phyloP scores from a whole-genome alignment of 2,329 filamentous ascomycete species.

The Arthrobotrys entomopaga region DNA sequence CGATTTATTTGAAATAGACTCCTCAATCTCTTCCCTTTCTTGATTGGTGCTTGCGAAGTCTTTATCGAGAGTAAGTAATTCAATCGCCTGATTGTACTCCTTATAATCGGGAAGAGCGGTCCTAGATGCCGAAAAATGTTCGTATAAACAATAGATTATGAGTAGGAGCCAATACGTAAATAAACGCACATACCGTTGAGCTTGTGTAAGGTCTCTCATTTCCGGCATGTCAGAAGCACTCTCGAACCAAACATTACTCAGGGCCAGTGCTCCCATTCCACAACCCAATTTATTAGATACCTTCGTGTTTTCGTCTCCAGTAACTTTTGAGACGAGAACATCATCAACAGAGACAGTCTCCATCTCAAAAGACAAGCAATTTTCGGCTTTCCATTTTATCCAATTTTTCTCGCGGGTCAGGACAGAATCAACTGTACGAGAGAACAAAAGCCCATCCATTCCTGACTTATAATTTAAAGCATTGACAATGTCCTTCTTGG shows the following conservation, averaged over 20 bases:
- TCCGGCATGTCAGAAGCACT: conserved; percentile 69
- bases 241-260: conserved; percentile 78
- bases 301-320: conserved; percentile 76
- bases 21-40: conserved; percentile 67
- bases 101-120: conserved; percentile 76
- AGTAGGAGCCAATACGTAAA: conserved; percentile 36
- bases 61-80: conserved; percentile 83
- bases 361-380: conserved; percentile 85
- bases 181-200: conserved; percentile 64
- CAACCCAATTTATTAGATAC: conserved; percentile 68
- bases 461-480: conserved; percentile 84
- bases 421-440: conserved; percentile 95
- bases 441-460: conserved; percentile 88
- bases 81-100: conserved; percentile 77
- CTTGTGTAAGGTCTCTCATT: conserved; percentile 75
- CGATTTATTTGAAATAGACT: conserved; percentile 78
- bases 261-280: conserved; percentile 74
- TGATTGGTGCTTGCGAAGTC: conserved; percentile 77
- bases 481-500: conserved; percentile 74
- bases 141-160: not conserved
- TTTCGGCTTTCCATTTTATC: conserved; percentile 98
- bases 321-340: conserved; percentile 76
- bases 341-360: conserved; percentile 75
- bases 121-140: conserved; percentile 63
- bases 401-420: conserved; percentile 97